phyloP scores from a whole-genome alignment of 306 rosid genomes.

The Dicorynia guianensis region DNA sequence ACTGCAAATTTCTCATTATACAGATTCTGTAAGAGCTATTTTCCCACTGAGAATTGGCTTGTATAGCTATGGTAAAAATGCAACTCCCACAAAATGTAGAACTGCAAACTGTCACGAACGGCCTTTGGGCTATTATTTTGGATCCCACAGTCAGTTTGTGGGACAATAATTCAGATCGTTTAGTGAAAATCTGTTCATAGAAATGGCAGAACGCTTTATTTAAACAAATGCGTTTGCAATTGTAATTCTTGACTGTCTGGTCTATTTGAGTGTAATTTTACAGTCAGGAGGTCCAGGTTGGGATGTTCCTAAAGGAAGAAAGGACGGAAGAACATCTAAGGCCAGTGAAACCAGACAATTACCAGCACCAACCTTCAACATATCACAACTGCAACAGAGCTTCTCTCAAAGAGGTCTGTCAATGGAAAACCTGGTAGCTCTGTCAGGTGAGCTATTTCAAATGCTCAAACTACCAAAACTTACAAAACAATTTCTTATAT shows the following conservation, averaged over 20 bases:
- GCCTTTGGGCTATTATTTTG: too few relatives aligned
- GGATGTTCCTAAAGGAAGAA: slow-evolving; percentile 88
- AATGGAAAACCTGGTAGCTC: slow-evolving; percentile 66
- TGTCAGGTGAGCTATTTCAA: slow-evolving; percentile 73
- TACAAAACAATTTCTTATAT: background rate
- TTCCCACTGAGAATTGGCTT: slow-evolving; percentile 2
- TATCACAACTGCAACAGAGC: slow-evolving; percentile 75
- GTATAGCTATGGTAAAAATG: slow-evolving; percentile 15
- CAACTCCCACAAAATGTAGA: too few relatives aligned
- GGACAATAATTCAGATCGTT: too few relatives aligned
- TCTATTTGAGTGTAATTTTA: slow-evolving; percentile 19
- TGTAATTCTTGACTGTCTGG: slow-evolving; percentile 11
- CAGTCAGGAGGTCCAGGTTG: slow-evolving; percentile 93
- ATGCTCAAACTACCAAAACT: slow-evolving; percentile 5
- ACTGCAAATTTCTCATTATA: slow-evolving; percentile 29
- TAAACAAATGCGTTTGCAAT: background rate
- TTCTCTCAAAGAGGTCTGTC: slow-evolving; percentile 84
- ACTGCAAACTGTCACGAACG: too few relatives aligned
- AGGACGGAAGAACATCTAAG: slow-evolving; percentile 82
- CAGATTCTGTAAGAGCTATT: slow-evolving; percentile 1
- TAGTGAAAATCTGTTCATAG: too few relatives aligned
- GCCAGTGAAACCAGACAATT: slow-evolving; percentile 74
- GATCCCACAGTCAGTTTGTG: too few relatives aligned
- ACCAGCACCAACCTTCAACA: slow-evolving; percentile 82
- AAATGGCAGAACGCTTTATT: too few relatives aligned